A percentile compares a stretch with the other conserved stretches of the same genome.
Conservation (phyloP, 1,284 basidiomycete genomes). For the Cerrena zonata region DNA sequence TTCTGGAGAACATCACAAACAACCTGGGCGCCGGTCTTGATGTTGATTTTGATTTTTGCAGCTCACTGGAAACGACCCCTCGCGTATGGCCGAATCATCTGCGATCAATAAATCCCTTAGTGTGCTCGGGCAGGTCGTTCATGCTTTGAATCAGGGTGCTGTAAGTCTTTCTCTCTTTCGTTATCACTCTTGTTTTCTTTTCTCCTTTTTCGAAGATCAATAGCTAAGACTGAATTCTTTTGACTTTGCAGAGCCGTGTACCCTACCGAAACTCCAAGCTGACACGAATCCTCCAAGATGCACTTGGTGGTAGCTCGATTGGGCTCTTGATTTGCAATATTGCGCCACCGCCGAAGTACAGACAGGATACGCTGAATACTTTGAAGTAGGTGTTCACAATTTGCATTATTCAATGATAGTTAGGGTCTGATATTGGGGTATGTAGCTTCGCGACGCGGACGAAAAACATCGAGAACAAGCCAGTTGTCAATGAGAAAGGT, state of each 20-base stretch:
- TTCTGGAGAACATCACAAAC: background rate
- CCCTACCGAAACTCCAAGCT: slow-evolving; percentile 82
- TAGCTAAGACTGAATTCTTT: background rate
- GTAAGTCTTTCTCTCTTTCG: slow-evolving; percentile 33
- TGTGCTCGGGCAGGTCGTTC: slow-evolving; percentile 77
- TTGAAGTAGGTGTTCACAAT: slow-evolving; percentile 48
- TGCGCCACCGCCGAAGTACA: slow-evolving; percentile 71
- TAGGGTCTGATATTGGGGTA: slow-evolving; percentile 3
- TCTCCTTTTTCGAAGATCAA: background rate
- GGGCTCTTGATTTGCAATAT: slow-evolving; percentile 79
- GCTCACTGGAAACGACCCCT: slow-evolving; percentile 76
- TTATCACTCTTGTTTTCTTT: background rate
- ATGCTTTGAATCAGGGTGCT: slow-evolving; percentile 71
- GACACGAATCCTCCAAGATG: slow-evolving; percentile 78
- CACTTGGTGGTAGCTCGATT: slow-evolving; percentile 71
- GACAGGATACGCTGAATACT: slow-evolving; percentile 79
- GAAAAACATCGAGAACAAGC: slow-evolving; percentile 76
- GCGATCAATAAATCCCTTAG: slow-evolving; percentile 83
- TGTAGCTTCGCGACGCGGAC: slow-evolving; percentile 72
- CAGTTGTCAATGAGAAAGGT: slow-evolving; percentile 70
- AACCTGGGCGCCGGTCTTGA: background rate
- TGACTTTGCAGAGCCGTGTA: slow-evolving; percentile 51
- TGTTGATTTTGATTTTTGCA: slow-evolving; percentile 21
- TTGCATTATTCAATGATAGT: too few species aligned
- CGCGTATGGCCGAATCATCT: slow-evolving; percentile 74